Conservation (phyloP, 768 basidiomycete species). For the Boletus subcaerulescens region DNA sequence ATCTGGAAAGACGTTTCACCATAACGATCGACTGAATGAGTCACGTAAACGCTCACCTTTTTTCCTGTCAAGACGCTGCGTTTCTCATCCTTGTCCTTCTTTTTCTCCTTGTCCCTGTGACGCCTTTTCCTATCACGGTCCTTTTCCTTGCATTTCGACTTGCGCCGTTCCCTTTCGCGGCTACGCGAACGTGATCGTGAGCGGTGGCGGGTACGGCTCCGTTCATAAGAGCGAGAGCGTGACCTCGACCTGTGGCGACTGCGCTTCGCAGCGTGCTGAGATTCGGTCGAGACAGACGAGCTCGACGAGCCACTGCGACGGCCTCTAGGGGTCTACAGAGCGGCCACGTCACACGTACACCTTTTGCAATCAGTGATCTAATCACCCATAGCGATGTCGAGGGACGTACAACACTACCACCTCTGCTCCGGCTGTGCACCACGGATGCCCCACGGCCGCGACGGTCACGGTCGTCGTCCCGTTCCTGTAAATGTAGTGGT, state of each 20-base stretch:
- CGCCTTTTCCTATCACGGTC: conserved; percentile 38
- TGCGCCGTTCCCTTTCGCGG: conserved; percentile 23
- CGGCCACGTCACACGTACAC: conserved; percentile 12
- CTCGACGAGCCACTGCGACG: conserved; percentile 11
- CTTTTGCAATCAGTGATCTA: conserved; percentile 27
- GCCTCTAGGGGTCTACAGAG: conserved; percentile 21
- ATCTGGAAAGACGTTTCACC: conserved; percentile 37
- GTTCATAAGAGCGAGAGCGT: conserved; percentile 20
- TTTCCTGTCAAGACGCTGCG: conserved; percentile 61
- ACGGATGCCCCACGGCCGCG: conserved; percentile 1
- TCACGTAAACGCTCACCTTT: conserved; percentile 38
- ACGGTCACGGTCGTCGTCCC: neutral
- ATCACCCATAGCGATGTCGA: neutral
- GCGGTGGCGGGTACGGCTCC: conserved; percentile 7
- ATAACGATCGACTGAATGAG: neutral
- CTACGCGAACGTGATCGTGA: conserved; percentile 31
- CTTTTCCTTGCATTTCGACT: conserved; percentile 25
- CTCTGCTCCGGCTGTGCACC: conserved; percentile 10
- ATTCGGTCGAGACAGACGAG: conserved; percentile 15
- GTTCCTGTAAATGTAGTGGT: neutral
- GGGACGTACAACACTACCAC: conserved; percentile 31
- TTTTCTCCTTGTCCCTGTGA: conserved; percentile 33
- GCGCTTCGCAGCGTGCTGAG: conserved; percentile 14
- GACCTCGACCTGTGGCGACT: conserved; percentile 20
- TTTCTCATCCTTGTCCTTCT: conserved; percentile 44